Evolutionary conservation across 208 protist genomes (phyloP).

Genomic region (Endotrypanum monterogeii): DNA sequence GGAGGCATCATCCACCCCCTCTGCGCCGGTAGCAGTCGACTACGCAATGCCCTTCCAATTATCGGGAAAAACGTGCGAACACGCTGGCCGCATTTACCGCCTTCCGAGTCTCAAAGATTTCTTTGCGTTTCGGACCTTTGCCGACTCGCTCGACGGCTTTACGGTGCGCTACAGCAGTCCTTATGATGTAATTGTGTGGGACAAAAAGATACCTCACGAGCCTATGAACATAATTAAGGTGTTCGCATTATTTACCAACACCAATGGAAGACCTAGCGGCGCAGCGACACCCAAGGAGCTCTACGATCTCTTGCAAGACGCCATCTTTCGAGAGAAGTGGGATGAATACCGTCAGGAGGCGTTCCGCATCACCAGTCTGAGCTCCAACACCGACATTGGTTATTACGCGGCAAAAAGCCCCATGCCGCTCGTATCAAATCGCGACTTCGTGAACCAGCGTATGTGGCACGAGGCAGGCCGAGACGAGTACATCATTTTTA

Average conservation of each 20-base stretch:
- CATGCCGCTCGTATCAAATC: slow-evolving; percentile 63
- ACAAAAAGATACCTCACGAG: slow-evolving; percentile 66
- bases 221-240: slow-evolving; percentile 84
- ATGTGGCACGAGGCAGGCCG: slow-evolving; percentile 74
- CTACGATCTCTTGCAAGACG: slow-evolving; percentile 88
- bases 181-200: slow-evolving; percentile 71
- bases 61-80: slow-evolving; percentile 38
- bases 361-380: slow-evolving; percentile 69
- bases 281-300: slow-evolving; percentile 43
- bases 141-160: slow-evolving; percentile 81
- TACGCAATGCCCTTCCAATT: slow-evolving; percentile 74
- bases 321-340: slow-evolving; percentile 80
- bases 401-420: slow-evolving; percentile 91
- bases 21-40: slow-evolving; percentile 27
- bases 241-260: slow-evolving; percentile 67
- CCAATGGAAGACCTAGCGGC: slow-evolving; percentile 28
- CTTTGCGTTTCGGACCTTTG: slow-evolving; percentile 68
- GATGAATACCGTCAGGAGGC: slow-evolving; percentile 74
- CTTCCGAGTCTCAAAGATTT: slow-evolving; percentile 63
- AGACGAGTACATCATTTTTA: slow-evolving; percentile 89
- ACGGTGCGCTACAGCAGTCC: slow-evolving; percentile 45
- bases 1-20: neutral
- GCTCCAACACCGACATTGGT: slow-evolving; percentile 84
- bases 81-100: slow-evolving; percentile 53
- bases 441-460: slow-evolving; percentile 93